Percentiles rank a stretch among this genome's conserved stretches.
Conservation (phyloP, 345 rosid species). For the Acer negundo region DNA sequence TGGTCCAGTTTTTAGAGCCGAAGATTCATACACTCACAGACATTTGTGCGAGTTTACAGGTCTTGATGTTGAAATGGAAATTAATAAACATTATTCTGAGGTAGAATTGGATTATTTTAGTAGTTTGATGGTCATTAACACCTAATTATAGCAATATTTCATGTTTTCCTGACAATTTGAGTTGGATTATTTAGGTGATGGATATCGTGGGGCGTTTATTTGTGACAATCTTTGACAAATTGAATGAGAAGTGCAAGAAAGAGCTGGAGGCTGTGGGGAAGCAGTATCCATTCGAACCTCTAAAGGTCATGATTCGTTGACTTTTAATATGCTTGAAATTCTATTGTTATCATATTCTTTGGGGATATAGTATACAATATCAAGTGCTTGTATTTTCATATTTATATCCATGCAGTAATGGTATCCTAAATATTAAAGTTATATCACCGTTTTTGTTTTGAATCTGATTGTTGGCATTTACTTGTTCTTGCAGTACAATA, state of each 20-base stretch:
- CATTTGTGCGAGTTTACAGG: constrained; percentile 90
- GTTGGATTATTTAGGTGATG: constrained; percentile 58
- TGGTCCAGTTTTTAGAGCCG: constrained; percentile 92
- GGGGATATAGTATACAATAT: neutral
- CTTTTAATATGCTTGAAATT: constrained; percentile 7
- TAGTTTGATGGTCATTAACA: constrained; percentile 3
- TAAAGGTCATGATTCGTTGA: constrained; percentile 55
- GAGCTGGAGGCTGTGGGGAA: constrained; percentile 74
- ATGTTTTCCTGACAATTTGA: constrained; percentile 14
- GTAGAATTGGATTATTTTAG: constrained; percentile 31
- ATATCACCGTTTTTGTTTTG: neutral
- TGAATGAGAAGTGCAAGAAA: constrained; percentile 64
- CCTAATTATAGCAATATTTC: neutral
- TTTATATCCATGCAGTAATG: neutral
- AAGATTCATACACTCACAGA: constrained; percentile 87
- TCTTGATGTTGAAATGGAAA: constrained; percentile 93
- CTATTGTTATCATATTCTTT: neutral
- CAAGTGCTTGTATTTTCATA: neutral
- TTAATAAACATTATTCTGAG: constrained; percentile 72
- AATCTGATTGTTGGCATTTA: constrained; percentile 16
- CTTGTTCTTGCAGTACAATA: constrained; percentile 59
- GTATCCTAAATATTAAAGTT: neutral
- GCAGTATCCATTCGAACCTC: constrained; percentile 81
- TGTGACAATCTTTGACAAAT: constrained; percentile 62
- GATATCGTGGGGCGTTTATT: constrained; percentile 73